Conservation (phyloP, 2,329 filamentous ascomycete species). For the Scedosporium apiospermum region DNA sequence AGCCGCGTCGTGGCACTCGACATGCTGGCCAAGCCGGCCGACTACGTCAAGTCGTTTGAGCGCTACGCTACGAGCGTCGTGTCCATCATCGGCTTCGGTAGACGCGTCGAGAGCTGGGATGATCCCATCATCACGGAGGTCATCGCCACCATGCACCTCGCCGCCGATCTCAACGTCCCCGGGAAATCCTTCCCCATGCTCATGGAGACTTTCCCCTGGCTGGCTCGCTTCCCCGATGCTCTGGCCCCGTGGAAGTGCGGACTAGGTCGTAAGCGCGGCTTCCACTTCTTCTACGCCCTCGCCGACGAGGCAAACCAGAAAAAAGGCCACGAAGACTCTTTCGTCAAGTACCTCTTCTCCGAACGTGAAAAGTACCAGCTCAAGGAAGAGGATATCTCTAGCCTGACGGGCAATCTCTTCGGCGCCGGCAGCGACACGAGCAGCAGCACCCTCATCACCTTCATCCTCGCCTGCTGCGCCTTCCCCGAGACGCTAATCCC, state of each 20-base stretch:
- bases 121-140: constrained; percentile 52
- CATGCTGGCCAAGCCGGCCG: constrained; percentile 15
- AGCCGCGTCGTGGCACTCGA: constrained; percentile 15
- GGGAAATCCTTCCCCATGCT: constrained; percentile 46
- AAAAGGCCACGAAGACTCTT: constrained; percentile 24
- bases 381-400: constrained; percentile 32
- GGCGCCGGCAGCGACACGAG: constrained; percentile 15
- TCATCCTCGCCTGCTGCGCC: constrained; percentile 38
- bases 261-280: constrained; percentile 33
- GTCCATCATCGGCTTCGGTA: constrained; percentile 46
- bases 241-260: constrained; percentile 42
- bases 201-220: constrained; percentile 43
- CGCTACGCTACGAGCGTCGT: constrained; percentile 43
- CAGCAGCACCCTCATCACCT: constrained; percentile 25
- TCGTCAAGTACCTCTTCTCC: constrained; percentile 36
- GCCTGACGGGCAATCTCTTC: constrained; percentile 37
- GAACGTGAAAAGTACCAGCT: constrained; percentile 36
- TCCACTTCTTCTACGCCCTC: constrained; percentile 42
- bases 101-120: constrained; percentile 36
- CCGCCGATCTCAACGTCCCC: constrained; percentile 44
- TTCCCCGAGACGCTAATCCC: constrained; percentile 32
- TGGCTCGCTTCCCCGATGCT: constrained; percentile 36
- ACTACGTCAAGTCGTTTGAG: constrained; percentile 20
- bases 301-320: constrained; percentile 34
- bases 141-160: constrained; percentile 47